A percentile compares a stretch with the other conserved stretches of the same genome.
Conservation (phyloP, 2,329 filamentous ascomycete species). For the Penicillium occitanis region DNA sequence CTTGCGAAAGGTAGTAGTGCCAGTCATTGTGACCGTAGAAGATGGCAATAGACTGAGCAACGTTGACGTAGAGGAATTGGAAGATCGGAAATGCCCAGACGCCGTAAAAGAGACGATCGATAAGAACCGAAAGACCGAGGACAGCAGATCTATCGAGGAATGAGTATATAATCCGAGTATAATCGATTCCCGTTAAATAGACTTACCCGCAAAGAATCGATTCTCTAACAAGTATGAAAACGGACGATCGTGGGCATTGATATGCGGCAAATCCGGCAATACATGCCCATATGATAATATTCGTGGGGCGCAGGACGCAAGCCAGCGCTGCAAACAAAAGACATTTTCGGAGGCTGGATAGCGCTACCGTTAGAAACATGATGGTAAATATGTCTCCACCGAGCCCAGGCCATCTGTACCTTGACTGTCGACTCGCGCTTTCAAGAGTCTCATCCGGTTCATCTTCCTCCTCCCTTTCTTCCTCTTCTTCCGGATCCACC, state of each 20-base stretch:
- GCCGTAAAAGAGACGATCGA: conserved; percentile 78
- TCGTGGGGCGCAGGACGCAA: conserved; percentile 85
- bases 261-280: conserved; percentile 59
- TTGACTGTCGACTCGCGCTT: conserved; percentile 24
- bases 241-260: conserved; percentile 43
- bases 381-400: conserved; percentile 18
- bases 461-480: conserved; percentile 20
- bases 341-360: conserved; percentile 58
- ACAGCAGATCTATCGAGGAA: conserved; percentile 50
- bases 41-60: conserved; percentile 79
- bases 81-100: conserved; percentile 86
- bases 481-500: conserved; percentile 44
- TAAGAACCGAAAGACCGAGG: conserved; percentile 62
- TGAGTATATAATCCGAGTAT: neutral
- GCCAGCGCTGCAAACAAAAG: conserved; percentile 76
- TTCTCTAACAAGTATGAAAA: conserved; percentile 62
- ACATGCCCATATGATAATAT: conserved; percentile 77
- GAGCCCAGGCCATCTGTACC: conserved; percentile 28
- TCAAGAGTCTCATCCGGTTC: conserved; percentile 15
- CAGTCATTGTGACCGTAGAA: conserved; percentile 90
- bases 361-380: conserved; percentile 25
- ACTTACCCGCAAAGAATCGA: conserved; percentile 58
- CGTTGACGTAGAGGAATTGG: conserved; percentile 86
- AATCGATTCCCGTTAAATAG: neutral
- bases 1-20: conserved; percentile 93